phyloP scores from a whole-genome alignment of 2,329 filamentous ascomycete genomes.

The Monosporascus sp. region DNA sequence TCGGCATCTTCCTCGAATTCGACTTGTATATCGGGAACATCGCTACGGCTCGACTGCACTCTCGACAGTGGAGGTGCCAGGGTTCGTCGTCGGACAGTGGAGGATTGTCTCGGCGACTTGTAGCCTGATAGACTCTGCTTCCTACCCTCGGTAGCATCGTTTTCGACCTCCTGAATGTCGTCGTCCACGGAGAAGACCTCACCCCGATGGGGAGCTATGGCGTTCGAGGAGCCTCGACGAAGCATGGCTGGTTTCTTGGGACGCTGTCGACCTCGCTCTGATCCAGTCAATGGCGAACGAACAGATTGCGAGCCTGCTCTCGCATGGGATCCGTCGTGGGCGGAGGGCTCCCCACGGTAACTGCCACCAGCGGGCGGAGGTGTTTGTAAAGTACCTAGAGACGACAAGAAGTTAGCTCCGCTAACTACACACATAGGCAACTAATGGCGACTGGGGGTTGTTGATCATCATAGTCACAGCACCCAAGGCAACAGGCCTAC shows the following conservation, averaged over 20 bases:
- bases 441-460: neutral
- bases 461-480: neutral
- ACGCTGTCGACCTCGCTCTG: constrained; percentile 45
- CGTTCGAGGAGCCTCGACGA: constrained; percentile 69
- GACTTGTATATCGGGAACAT: constrained; percentile 21
- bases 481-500: neutral
- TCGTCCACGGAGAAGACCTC: constrained; percentile 90
- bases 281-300: constrained; percentile 39
- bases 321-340: constrained; percentile 34
- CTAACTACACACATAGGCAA: constrained; percentile 1
- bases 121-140: constrained; percentile 34
- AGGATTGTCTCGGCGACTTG: constrained; percentile 22
- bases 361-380: constrained; percentile 19
- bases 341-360: constrained; percentile 29
- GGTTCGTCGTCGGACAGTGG: constrained; percentile 33
- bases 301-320: constrained; percentile 29
- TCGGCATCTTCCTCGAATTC: constrained; percentile 24
- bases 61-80: constrained; percentile 33
- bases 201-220: constrained; percentile 68
- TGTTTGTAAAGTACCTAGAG: constrained; percentile 30
- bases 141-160: constrained; percentile 48
- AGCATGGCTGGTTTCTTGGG: constrained; percentile 68
- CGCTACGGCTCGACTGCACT: constrained; percentile 35
- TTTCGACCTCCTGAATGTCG: constrained; percentile 72
- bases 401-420: constrained; percentile 16